Percentiles rank a stretch among this genome's conserved stretches.
phyloP scores from a whole-genome alignment of 805 yeast species.

The Yarrowia phangngaensis region DNA sequence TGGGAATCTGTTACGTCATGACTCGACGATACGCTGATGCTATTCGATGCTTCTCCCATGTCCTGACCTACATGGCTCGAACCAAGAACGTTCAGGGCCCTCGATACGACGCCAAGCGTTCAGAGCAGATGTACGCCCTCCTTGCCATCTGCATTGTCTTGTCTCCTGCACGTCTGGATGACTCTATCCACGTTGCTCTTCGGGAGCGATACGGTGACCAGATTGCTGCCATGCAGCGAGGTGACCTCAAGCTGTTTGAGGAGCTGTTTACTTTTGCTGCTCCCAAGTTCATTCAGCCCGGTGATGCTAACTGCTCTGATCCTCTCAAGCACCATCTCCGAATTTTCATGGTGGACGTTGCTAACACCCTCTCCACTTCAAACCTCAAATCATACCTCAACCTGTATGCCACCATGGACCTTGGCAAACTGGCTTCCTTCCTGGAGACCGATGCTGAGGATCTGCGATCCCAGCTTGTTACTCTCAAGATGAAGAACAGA shows the following conservation, averaged over 20 bases:
- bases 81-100: conserved; percentile 44
- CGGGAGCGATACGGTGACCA: conserved; percentile 50
- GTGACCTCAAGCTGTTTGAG: conserved; percentile 44
- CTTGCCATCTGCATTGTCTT: conserved; percentile 47
- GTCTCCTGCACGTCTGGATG: conserved; percentile 49
- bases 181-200: conserved; percentile 44
- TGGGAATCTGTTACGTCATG: conserved; percentile 51
- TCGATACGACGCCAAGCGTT: conserved; percentile 46
- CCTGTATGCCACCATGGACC: conserved; percentile 47
- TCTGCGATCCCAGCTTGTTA: conserved; percentile 42
- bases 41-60: conserved; percentile 48
- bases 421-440: conserved; percentile 44
- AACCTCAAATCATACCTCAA: conserved; percentile 47
- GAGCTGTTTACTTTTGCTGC: conserved; percentile 48
- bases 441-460: conserved; percentile 41
- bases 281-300: conserved; percentile 48
- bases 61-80: conserved; percentile 47
- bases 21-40: conserved; percentile 50
- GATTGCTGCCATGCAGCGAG: conserved; percentile 43
- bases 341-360: conserved; percentile 45
- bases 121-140: conserved; percentile 52
- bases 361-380: conserved; percentile 42
- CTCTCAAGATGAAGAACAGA: conserved; percentile 47
- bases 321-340: conserved; percentile 46
- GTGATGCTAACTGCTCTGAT: conserved; percentile 34